A percentile compares a stretch with the other conserved stretches of the same genome.
These are phyloP conservation scores for Fragaria ananassa DNA, from an alignment of 306 rosid genomes.

Conservation along the genomic window DNA sequence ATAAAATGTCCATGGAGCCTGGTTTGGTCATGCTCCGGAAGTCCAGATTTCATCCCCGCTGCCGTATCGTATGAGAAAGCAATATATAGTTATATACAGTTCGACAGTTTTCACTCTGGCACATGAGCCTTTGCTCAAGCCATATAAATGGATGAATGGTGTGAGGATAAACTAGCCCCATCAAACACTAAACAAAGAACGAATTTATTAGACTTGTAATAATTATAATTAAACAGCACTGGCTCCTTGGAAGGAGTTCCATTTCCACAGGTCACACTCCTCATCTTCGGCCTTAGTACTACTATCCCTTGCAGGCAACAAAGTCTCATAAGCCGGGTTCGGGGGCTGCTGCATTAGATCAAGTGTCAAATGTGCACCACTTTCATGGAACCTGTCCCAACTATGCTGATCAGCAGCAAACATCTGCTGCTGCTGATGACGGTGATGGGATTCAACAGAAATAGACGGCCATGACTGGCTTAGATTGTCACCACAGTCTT, in stretches of 20 bases:
- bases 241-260: constrained; percentile 42
- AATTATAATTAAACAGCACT: neutral
- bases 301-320: constrained; percentile 30
- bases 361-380: constrained; percentile 29
- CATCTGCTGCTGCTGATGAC: constrained; percentile 47
- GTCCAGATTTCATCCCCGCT: too few relatives aligned
- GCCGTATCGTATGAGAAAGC: too few relatives aligned
- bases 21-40: too few relatives aligned
- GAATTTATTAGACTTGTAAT: neutral
- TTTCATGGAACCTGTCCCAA: constrained; percentile 32
- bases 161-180: neutral
- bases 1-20: too few relatives aligned
- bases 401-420: constrained; percentile 43
- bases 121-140: neutral
- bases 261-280: constrained; percentile 43
- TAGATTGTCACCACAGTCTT: constrained; percentile 27
- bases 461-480: constrained; percentile 30
- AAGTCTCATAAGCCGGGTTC: constrained; percentile 26
- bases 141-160: neutral
- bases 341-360: constrained; percentile 50
- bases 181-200: neutral
- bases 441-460: constrained; percentile 39
- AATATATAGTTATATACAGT: neutral
- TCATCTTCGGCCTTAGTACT: constrained; percentile 40
- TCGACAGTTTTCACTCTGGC: neutral